Conservation (phyloP, 345 rosid species). For the Dipteronia sinensis region DNA sequence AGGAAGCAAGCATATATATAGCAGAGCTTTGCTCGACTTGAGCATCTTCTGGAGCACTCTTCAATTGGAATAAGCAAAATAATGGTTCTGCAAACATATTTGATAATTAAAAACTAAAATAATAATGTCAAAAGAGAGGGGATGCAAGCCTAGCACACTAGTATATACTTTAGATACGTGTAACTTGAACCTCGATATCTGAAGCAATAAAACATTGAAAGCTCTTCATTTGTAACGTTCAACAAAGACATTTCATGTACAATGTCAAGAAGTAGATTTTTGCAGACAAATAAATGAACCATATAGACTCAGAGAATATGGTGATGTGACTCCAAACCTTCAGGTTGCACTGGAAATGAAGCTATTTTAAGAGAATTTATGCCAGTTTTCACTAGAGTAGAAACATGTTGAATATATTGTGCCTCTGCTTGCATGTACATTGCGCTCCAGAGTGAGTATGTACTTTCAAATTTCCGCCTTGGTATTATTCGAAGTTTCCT, state of each 20-base stretch:
- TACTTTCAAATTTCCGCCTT: constrained; percentile 67
- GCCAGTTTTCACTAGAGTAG: constrained; percentile 80
- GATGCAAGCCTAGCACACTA: neutral
- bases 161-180: neutral
- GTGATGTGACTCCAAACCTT: constrained; percentile 54
- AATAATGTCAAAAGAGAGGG: neutral
- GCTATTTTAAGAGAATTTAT: constrained; percentile 73
- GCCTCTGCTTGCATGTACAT: constrained; percentile 74
- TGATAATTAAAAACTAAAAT: neutral
- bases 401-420: constrained; percentile 71
- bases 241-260: constrained; percentile 3
- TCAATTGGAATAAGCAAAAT: constrained; percentile 77
- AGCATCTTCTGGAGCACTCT: constrained; percentile 67
- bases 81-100: constrained; percentile 54
- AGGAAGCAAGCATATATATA: constrained; percentile 75
- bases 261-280: neutral
- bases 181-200: neutral
- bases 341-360: constrained; percentile 60
- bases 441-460: constrained; percentile 70
- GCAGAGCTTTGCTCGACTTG: constrained; percentile 56
- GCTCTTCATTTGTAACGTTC: neutral
- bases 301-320: neutral
- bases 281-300: neutral
- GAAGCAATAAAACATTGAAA: neutral
- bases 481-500: constrained; percentile 74